Evolutionary conservation across 345 rosid species (phyloP).

Genomic region (Moringa oleifera): DNA sequence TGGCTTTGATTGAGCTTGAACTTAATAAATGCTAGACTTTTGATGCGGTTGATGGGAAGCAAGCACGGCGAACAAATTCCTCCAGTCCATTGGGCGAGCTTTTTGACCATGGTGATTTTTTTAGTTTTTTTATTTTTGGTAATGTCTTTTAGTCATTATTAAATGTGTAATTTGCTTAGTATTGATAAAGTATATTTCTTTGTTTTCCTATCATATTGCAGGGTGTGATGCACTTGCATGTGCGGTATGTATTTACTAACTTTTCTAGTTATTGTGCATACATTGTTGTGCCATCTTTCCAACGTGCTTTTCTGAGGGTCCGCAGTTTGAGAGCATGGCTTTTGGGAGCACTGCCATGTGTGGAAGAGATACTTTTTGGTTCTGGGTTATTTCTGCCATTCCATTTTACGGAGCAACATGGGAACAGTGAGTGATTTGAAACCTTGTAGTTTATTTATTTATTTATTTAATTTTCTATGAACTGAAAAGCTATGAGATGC

Average conservation of each 20-base stretch:
- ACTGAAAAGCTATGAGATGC: not conserved
- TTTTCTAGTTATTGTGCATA: not conserved
- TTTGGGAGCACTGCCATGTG: slow-evolving; percentile 95
- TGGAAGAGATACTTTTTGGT: slow-evolving; percentile 85
- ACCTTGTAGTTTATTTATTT: slow-evolving; percentile 2
- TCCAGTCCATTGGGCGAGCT: slow-evolving; percentile 94
- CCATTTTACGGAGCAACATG: slow-evolving; percentile 96
- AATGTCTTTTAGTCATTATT: not conserved
- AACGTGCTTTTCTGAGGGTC: not conserved
- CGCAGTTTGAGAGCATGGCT: slow-evolving; percentile 81
- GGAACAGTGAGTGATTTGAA: slow-evolving; percentile 71
- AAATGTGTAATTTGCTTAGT: not conserved
- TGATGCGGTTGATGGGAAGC: slow-evolving; percentile 99
- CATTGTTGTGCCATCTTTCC: not conserved
- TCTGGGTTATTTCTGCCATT: slow-evolving; percentile 92
- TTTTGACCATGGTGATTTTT: slow-evolving; percentile 87
- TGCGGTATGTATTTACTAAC: slow-evolving; percentile 58
- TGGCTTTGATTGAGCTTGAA: slow-evolving; percentile 6
- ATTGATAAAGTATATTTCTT: slow-evolving; percentile 19
- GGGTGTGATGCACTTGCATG: slow-evolving; percentile 99
- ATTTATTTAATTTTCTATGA: slow-evolving; percentile 11
- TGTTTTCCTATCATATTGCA: slow-evolving; percentile 30
- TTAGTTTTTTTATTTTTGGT: too few relatives aligned
- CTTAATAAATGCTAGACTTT: slow-evolving; percentile 55
- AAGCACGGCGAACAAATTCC: slow-evolving; percentile 90